Percentiles rank a stretch among this genome's conserved stretches.
These are phyloP conservation scores for Saussurea involucrata DNA, from an alignment of 129 eudicot species.

Conservation along the genomic window DNA sequence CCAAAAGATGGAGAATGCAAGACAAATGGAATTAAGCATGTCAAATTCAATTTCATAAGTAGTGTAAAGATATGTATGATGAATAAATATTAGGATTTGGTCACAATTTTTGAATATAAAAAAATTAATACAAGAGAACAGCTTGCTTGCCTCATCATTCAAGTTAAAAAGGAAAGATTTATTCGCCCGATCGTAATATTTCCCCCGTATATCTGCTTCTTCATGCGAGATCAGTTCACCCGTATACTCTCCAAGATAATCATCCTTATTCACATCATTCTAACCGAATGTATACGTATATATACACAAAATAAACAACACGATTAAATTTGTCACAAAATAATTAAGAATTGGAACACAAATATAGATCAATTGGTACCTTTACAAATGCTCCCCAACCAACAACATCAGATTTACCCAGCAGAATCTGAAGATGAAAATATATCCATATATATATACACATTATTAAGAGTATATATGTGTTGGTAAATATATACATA, in stretches of 20 bases:
- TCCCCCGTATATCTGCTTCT: constrained; percentile 93
- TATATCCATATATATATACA: neutral
- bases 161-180: constrained; percentile 82
- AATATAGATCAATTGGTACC: constrained; percentile 33
- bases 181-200: constrained; percentile 60
- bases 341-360: neutral
- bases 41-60: neutral
- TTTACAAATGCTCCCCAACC: constrained; percentile 94
- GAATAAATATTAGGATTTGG: neutral
- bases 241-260: constrained; percentile 85
- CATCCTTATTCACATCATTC: constrained; percentile 72
- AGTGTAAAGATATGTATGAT: neutral
- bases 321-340: neutral
- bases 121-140: neutral
- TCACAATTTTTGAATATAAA: too few relatives aligned
- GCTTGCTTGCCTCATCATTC: constrained; percentile 69
- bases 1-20: too few relatives aligned
- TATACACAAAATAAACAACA: too few relatives aligned
- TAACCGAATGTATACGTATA: constrained; percentile 11
- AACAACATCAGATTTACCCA: constrained; percentile 73
- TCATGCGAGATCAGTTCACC: constrained; percentile 82
- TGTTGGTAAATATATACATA: neutral
- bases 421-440: constrained; percentile 44
- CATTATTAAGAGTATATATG: neutral
- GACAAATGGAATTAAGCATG: too few relatives aligned